phyloP scores from a whole-genome alignment of 1,139 yeast genomes.

The Maudiozyma humilis region DNA sequence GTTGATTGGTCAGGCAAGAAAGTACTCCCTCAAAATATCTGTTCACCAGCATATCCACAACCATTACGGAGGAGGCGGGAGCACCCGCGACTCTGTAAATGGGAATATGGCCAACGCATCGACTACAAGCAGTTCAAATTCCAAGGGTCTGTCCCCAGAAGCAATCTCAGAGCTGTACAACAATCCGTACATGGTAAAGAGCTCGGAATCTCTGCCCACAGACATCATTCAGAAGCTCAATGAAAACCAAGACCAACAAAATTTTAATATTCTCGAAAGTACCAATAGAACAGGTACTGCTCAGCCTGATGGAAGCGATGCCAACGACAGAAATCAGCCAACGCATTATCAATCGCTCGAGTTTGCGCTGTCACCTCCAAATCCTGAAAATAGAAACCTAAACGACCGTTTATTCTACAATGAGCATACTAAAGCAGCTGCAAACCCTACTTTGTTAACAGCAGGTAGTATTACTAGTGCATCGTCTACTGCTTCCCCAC shows the following conservation, averaged over 20 bases:
- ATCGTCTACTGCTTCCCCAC: neutral
- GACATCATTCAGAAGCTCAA: neutral
- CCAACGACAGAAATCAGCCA: constrained; percentile 18
- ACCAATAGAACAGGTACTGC: neutral
- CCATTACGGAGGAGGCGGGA: constrained; percentile 39
- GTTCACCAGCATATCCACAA: constrained; percentile 69
- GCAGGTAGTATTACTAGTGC: neutral
- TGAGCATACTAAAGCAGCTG: constrained; percentile 1
- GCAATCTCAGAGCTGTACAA: constrained; percentile 1
- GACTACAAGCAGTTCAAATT: neutral
- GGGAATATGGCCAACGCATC: neutral
- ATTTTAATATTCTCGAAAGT: constrained; percentile 2
- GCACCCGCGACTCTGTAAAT: neutral
- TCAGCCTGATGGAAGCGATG: constrained; percentile 12
- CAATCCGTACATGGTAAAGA: neutral
- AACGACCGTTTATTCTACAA: constrained; percentile 2
- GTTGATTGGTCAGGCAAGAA: constrained; percentile 54
- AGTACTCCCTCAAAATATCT: constrained; percentile 52
- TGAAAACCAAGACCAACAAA: neutral
- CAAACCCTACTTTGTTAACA: neutral
- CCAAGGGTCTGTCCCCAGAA: constrained; percentile 3
- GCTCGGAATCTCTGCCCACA: constrained; percentile 1
- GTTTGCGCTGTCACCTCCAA: constrained; percentile 16
- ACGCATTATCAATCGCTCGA: constrained; percentile 18
- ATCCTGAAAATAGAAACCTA: neutral